Conservation (phyloP, 2,329 filamentous ascomycete genomes). For the Colletotrichum tabaci region DNA sequence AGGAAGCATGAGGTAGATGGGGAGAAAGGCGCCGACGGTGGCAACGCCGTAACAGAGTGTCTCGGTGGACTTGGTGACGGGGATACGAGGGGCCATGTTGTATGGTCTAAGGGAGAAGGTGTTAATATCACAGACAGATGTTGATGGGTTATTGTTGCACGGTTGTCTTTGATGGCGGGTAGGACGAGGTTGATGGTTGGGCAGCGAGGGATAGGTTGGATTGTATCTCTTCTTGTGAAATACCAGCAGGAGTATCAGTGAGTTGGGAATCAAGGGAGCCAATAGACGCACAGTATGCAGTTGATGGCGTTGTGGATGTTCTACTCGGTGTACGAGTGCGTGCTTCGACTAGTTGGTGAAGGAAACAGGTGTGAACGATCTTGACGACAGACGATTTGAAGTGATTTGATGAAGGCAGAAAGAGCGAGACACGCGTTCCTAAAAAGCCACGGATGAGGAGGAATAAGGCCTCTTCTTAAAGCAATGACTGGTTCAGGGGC, state of each 20-base stretch:
- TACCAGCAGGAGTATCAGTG: background rate
- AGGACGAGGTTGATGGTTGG: background rate
- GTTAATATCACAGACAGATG: background rate
- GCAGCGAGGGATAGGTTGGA: background rate
- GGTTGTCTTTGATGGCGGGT: background rate
- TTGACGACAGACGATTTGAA: background rate
- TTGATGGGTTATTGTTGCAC: background rate
- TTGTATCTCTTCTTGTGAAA: slow-evolving; percentile 1
- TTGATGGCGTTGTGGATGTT: background rate
- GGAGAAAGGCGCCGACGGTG: slow-evolving; percentile 67
- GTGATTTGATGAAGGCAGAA: slow-evolving; percentile 21
- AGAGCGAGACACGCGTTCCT: background rate
- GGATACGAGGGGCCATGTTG: slow-evolving; percentile 62
- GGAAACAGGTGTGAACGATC: too few species aligned
- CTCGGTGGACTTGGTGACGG: slow-evolving; percentile 64
- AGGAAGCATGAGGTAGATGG: slow-evolving; percentile 71
- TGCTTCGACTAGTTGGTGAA: slow-evolving; percentile 5
- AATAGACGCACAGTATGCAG: background rate
- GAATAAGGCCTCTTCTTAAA: slow-evolving; percentile 38
- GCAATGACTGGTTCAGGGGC: slow-evolving; percentile 35
- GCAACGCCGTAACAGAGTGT: slow-evolving; percentile 68
- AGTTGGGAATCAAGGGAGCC: background rate
- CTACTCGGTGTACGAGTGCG: background rate
- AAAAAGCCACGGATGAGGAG: background rate
- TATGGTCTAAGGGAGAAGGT: slow-evolving; percentile 22